A percentile compares a stretch with the other conserved stretches of the same genome.
Evolutionary conservation across 2,329 filamentous ascomycete genomes (phyloP).

Genomic region (Thelonectria discophora): DNA sequence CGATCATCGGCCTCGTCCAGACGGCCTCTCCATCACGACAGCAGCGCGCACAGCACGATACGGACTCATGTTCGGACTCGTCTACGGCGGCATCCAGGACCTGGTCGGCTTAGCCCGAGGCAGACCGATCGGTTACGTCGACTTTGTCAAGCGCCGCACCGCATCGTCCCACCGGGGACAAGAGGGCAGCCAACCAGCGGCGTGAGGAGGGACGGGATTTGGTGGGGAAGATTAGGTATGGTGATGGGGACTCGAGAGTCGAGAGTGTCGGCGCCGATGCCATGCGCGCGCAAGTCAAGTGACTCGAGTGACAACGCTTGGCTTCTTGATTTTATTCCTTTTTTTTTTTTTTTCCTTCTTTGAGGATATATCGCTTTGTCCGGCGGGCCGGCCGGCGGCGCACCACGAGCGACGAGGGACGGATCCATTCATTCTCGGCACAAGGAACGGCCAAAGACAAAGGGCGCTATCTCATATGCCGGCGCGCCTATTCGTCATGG

Average conservation of each 20-base stretch:
- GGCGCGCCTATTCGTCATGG: neutral
- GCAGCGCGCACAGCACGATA: constrained; percentile 81
- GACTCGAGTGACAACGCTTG: constrained; percentile 15
- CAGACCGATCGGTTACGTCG: constrained; percentile 77
- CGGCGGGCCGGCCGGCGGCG: constrained; percentile 18
- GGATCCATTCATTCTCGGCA: constrained; percentile 5
- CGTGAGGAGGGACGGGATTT: neutral
- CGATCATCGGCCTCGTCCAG: constrained; percentile 56
- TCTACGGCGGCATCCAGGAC: constrained; percentile 85
- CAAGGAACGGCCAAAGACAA: constrained; percentile 2
- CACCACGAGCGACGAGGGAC: neutral
- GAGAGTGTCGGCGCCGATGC: constrained; percentile 27
- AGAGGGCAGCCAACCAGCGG: constrained; percentile 28
- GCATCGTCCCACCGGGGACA: constrained; percentile 23
- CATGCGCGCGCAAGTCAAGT: constrained; percentile 21
- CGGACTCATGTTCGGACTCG: constrained; percentile 80
- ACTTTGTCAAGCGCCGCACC: constrained; percentile 62
- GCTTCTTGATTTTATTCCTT: neutral
- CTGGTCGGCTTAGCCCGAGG: constrained; percentile 73
- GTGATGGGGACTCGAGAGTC: no score
- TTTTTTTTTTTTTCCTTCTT: neutral
- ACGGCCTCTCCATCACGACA: constrained; percentile 80
- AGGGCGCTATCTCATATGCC: constrained; percentile 7
- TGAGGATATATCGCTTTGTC: neutral
- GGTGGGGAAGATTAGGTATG: no score